Evolutionary conservation across 768 basidiomycete genomes (phyloP), one percentile per base, ranked within the genome.

Genomic region (Trametes gibbosa): DNA sequence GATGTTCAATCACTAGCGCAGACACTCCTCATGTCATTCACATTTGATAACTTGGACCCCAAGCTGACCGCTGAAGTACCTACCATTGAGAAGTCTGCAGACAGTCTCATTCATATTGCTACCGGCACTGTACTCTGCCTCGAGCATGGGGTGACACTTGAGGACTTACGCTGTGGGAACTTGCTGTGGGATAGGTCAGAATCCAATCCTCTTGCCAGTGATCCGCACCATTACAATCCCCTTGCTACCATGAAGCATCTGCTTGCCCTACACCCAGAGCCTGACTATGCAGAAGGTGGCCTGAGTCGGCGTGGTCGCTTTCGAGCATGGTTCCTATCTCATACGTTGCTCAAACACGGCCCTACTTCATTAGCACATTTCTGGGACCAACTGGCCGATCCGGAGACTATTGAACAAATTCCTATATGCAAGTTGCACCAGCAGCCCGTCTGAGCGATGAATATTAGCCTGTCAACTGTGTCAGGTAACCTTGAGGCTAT

Each of bases 41-140:
- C 10, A 5, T 41, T 29, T 12, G 74, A 81, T 56, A 81, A 81
- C 62, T 70, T 80, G 27, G 77, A 81, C 59, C 67, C 79, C 5
- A 65, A 75, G 39, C 58, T 78, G 8, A 70, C 74, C 46, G 53
- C 63, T 10, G 16, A 64, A 0, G 54, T 69, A 7, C 73, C 73
- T 0, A 75, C 73, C 0, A 51, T 71, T 1, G 73, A 79, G 43
- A 66, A 70, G 9, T 19, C 43, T 1, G 50, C 62, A 2, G 65
- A 65, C 0, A 67, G 62, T 0, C 58, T 77, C 3, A 54, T 69
- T 2, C 75, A 77, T 56, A 55, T 75, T 14, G 76, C 77, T 2
- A 70, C 77, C 0, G 74, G 55, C 0, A 66, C 66, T 0, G 42
- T 73, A 19, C 42, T 79, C 24, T 71, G 61, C 16, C 64, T 78